Percentiles rank a stretch among this genome's conserved stretches.
Conservation (phyloP, 1,284 basidiomycete species). For the Rhodotorula sp. region DNA sequence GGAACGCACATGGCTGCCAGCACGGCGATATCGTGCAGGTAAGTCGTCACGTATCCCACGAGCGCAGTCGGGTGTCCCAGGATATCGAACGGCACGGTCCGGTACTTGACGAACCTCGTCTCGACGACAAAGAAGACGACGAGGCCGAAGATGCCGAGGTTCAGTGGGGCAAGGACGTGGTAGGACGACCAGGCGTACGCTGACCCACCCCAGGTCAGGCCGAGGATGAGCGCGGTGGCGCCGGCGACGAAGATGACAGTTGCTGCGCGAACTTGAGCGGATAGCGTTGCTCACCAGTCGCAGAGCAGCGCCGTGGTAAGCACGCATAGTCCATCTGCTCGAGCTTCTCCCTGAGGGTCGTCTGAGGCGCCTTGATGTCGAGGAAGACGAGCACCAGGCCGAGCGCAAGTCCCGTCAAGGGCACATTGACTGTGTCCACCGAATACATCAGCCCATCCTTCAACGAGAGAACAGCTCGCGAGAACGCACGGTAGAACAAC, state of each 20-base stretch:
- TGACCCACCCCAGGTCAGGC: conserved; percentile 49
- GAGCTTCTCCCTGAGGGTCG: conserved; percentile 47
- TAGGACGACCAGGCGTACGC: conserved; percentile 47
- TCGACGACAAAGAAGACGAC: conserved; percentile 44
- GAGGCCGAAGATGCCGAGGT: conserved; percentile 47
- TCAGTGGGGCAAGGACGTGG: conserved; percentile 46
- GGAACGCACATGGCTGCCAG: conserved; percentile 28
- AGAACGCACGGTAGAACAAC: conserved; percentile 48
- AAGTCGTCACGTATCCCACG: conserved; percentile 47
- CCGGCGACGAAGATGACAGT: conserved; percentile 35
- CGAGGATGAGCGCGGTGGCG: conserved; percentile 41
- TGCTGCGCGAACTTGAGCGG: conserved; percentile 1
- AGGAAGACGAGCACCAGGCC: conserved; percentile 42
- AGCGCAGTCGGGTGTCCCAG: conserved; percentile 46
- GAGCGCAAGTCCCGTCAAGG: conserved; percentile 43
- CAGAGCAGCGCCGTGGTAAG: conserved; percentile 1
- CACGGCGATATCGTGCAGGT: conserved; percentile 46
- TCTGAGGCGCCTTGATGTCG: conserved; percentile 46
- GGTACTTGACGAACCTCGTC: conserved; percentile 34
- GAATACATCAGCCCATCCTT: too few species aligned
- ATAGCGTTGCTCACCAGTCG: neutral
- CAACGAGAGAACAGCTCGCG: conserved; percentile 41
- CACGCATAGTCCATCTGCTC: conserved; percentile 48
- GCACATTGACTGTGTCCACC: conserved; percentile 41
- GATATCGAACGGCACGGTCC: conserved; percentile 46